phyloP scores from a whole-genome alignment of 345 rosid genomes.

The Odontarrhena argentea region DNA sequence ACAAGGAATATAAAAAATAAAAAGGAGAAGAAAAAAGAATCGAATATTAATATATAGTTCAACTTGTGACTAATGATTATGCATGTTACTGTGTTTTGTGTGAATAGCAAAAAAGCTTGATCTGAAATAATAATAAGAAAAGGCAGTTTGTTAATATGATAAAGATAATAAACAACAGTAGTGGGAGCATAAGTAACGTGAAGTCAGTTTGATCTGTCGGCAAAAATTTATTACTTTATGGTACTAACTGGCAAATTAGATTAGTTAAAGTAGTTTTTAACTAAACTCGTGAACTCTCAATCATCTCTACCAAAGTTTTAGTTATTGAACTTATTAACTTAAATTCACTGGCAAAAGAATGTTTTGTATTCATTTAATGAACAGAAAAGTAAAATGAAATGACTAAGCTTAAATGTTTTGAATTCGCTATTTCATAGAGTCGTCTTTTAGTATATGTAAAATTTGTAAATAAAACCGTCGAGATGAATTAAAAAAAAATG shows the following conservation, averaged over 20 bases:
- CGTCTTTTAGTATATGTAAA: too few relatives aligned
- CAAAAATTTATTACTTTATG: constrained; percentile 19
- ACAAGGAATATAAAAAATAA: neutral
- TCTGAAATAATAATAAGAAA: constrained; percentile 30
- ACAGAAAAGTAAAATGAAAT: too few relatives aligned
- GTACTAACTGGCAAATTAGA: constrained; percentile 22
- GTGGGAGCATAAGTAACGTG: constrained; percentile 46
- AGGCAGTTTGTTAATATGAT: constrained; percentile 19
- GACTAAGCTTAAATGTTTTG: too few relatives aligned
- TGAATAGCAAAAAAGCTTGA: constrained; percentile 33
- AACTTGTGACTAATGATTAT: constrained; percentile 45
- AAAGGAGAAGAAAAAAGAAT: constrained; percentile 11
- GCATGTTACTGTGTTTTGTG: constrained; percentile 39
- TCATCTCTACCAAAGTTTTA: neutral
- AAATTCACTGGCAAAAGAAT: too few relatives aligned
- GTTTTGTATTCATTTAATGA: too few relatives aligned
- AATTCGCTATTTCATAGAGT: too few relatives aligned
- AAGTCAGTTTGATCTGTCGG: constrained; percentile 43
- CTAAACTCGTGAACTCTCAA: constrained; percentile 35
- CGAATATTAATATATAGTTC: constrained; percentile 33
- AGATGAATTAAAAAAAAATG: too few relatives aligned
- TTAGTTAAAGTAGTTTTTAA: constrained; percentile 24
- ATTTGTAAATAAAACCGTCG: too few relatives aligned
- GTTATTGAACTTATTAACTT: too few relatives aligned
- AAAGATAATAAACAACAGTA: constrained; percentile 8